A percentile compares a stretch with the other conserved stretches of the same genome.
Evolutionary conservation across 768 basidiomycete genomes (phyloP).

Genomic region (Jaapia argillacea): DNA sequence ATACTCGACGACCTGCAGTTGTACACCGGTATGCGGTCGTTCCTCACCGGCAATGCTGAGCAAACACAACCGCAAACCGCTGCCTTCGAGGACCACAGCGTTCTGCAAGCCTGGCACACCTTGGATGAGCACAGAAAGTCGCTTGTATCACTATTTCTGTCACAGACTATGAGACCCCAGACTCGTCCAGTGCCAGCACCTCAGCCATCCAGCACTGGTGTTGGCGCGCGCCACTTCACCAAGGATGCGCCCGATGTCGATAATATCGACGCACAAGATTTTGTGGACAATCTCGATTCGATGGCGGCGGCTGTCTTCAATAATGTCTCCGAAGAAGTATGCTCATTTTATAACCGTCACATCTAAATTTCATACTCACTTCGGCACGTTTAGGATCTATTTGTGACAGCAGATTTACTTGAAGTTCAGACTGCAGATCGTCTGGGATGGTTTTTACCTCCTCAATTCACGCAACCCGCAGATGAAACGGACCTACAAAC

Average conservation of each 20-base stretch:
- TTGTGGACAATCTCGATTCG: conserved; percentile 71
- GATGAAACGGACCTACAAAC: conserved; percentile 74
- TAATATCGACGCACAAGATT: conserved; percentile 49
- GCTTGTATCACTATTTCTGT: conserved; percentile 1
- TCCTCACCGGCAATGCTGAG: conserved; percentile 29
- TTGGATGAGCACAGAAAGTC: too few species aligned
- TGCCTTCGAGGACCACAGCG: neutral
- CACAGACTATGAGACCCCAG: conserved; percentile 8
- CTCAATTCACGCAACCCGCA: conserved; percentile 41
- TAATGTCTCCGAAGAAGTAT: conserved; percentile 71
- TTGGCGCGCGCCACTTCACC: conserved; percentile 17
- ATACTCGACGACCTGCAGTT: conserved; percentile 63
- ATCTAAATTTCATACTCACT: conserved; percentile 3
- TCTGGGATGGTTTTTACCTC: conserved; percentile 64
- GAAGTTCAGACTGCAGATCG: conserved; percentile 76
- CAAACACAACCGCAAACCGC: neutral
- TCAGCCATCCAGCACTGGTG: neutral
- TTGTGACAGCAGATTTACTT: conserved; percentile 65
- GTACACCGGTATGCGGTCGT: conserved; percentile 43
- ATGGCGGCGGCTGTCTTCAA: conserved; percentile 69
- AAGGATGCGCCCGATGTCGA: conserved; percentile 54
- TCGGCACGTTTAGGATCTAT: conserved; percentile 49
- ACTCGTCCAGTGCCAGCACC: neutral
- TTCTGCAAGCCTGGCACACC: neutral
- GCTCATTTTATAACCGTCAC: conserved; percentile 6